phyloP scores from a whole-genome alignment of 768 basidiomycete genomes.

The Tulasnella sp. region DNA sequence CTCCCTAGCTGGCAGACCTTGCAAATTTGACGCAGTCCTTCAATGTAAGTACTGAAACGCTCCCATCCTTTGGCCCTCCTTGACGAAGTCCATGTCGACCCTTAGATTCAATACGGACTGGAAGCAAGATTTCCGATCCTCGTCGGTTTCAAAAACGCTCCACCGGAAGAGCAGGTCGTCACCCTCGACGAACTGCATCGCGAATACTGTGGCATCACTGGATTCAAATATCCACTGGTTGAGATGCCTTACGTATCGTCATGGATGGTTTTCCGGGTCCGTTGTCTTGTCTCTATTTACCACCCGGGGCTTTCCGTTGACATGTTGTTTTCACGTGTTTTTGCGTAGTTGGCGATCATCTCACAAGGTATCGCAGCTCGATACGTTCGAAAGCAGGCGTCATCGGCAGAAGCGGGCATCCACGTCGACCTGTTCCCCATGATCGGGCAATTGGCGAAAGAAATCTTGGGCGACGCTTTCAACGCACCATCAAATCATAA shows the following conservation, averaged over 20 bases:
- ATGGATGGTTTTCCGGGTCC: slow-evolving; percentile 76
- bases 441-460: slow-evolving; percentile 11
- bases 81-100: slow-evolving; percentile 28
- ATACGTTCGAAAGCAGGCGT: slow-evolving; percentile 75
- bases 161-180: slow-evolving; percentile 44
- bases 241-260: slow-evolving; percentile 75
- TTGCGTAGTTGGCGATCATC: slow-evolving; percentile 60
- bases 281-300: slow-evolving; percentile 21
- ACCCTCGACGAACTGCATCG: slow-evolving; percentile 62
- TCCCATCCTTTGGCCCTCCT: slow-evolving; percentile 27
- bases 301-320: slow-evolving; percentile 11
- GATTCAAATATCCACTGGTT: slow-evolving; percentile 59
- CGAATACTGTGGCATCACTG: slow-evolving; percentile 63
- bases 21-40: slow-evolving; percentile 85
- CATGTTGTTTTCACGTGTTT: slow-evolving; percentile 20
- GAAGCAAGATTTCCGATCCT: slow-evolving; percentile 3
- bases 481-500: not conserved
- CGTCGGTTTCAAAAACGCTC: slow-evolving; percentile 51
- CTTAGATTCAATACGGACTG: not conserved
- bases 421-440: slow-evolving; percentile 28
- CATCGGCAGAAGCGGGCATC: slow-evolving; percentile 62
- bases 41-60: slow-evolving; percentile 29
- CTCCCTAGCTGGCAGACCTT: slow-evolving; percentile 61
- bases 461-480: not conserved
- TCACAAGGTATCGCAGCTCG: slow-evolving; percentile 86